Percentiles rank a stretch among this genome's conserved stretches.
Evolutionary conservation across 2,329 filamentous ascomycete species (phyloP).

Genomic region (Alternaria triticina): DNA sequence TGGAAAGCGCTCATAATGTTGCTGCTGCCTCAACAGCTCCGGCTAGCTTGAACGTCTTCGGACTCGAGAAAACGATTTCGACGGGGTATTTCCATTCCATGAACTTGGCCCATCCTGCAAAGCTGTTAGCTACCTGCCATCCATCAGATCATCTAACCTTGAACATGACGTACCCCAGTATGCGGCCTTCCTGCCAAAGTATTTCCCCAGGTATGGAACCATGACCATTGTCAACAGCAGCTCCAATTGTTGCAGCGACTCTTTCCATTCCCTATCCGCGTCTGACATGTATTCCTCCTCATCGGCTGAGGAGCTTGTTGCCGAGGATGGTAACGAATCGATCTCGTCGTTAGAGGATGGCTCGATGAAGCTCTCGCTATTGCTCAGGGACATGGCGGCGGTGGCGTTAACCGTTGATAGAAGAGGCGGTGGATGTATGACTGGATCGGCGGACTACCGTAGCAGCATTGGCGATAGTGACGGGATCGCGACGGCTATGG

Average conservation of each 20-base stretch:
- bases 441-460: conserved; percentile 19
- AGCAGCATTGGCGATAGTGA: conserved; percentile 22
- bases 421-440: neutral
- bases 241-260: conserved; percentile 91
- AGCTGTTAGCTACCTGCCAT: conserved; percentile 1
- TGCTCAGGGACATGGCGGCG: conserved; percentile 44
- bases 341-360: conserved; percentile 51
- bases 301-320: conserved; percentile 57
- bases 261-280: conserved; percentile 93
- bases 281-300: conserved; percentile 73
- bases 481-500: conserved; percentile 3
- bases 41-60: conserved; percentile 53
- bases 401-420: neutral
- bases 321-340: conserved; percentile 59
- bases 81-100: conserved; percentile 95
- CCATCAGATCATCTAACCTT: neutral
- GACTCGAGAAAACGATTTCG: conserved; percentile 66
- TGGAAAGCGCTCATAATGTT: conserved; percentile 37
- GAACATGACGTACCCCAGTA: conserved; percentile 80
- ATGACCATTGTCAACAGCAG: conserved; percentile 92
- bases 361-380: conserved; percentile 48
- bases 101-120: conserved; percentile 87
- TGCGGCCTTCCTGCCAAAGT: conserved; percentile 90
- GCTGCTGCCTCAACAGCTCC: conserved; percentile 57
- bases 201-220: conserved; percentile 93